These are phyloP conservation scores for Emergomyces orientalis DNA, from an alignment of 2,329 filamentous ascomycete genomes.

Conservation along the genomic window DNA sequence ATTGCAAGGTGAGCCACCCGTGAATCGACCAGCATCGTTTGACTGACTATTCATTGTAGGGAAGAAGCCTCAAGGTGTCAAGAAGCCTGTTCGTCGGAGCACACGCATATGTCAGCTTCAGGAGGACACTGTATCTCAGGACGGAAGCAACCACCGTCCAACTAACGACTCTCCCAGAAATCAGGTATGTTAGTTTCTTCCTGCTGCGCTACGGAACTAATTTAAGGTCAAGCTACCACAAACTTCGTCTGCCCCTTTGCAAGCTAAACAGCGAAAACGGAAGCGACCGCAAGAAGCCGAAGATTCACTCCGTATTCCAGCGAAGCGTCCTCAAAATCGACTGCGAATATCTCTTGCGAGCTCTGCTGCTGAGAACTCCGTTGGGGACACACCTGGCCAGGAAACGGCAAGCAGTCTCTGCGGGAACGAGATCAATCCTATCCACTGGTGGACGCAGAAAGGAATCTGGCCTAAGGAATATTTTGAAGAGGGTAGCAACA, in stretches of 20 bases:
- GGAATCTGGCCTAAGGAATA: constrained; percentile 22
- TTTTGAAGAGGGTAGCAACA: constrained; percentile 18
- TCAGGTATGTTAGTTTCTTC: constrained; percentile 10
- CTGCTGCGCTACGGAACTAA: constrained; percentile 18
- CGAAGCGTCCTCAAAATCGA: constrained; percentile 5
- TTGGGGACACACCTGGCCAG: not conserved
- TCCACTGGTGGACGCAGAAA: constrained; percentile 21
- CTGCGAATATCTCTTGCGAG: constrained; percentile 2
- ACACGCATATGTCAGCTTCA: not conserved
- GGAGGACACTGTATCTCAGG: too few species aligned
- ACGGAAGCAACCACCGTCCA: not conserved
- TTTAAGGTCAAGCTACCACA: constrained; percentile 15
- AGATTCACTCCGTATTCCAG: constrained; percentile 7
- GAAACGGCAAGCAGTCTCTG: not conserved
- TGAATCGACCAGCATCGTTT: not conserved
- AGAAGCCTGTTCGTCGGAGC: constrained; percentile 4
- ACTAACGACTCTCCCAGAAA: not conserved
- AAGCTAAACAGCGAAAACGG: constrained; percentile 16
- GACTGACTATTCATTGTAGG: constrained; percentile 1
- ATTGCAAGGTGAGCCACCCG: not conserved
- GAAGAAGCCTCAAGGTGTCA: constrained; percentile 17
- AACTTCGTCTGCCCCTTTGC: not conserved
- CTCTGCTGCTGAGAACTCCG: constrained; percentile 7
- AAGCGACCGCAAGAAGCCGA: constrained; percentile 13
- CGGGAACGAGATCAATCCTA: constrained; percentile 11